Conservation (phyloP, 257 asterid species). For the Solanum raphanifolium region DNA sequence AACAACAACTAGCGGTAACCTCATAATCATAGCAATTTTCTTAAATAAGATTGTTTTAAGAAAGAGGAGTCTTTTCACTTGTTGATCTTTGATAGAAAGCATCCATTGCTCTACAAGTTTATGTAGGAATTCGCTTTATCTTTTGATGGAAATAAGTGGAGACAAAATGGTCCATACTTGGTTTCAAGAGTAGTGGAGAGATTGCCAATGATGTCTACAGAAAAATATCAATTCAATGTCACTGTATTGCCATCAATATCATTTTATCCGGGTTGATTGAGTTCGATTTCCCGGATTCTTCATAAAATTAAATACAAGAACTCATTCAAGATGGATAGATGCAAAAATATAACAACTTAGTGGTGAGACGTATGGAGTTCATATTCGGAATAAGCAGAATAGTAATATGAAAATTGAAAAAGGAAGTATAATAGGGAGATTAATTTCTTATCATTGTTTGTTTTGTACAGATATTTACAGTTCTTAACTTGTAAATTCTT, state of each 20-base stretch:
- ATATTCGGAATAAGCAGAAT: conserved; percentile 62
- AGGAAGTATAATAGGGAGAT: conserved; percentile 50
- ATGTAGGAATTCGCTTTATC: conserved; percentile 50
- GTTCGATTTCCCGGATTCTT: conserved; percentile 26
- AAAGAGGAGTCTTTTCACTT: neutral
- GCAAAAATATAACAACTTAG: conserved; percentile 32
- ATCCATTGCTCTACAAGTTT: conserved; percentile 45
- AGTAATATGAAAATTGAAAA: conserved; percentile 38
- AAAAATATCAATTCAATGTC: conserved; percentile 4
- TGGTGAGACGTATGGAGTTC: conserved; percentile 45
- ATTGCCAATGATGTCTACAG: conserved; percentile 1
- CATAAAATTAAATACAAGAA: conserved; percentile 12
- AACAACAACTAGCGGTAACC: no score
- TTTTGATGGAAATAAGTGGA: conserved; percentile 71
- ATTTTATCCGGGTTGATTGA: conserved; percentile 64
- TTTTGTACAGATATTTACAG: conserved; percentile 21
- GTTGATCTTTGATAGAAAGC: conserved; percentile 46
- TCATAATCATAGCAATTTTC: no score
- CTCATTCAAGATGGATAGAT: conserved; percentile 26
- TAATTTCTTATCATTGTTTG: conserved; percentile 49
- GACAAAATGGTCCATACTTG: conserved; percentile 72
- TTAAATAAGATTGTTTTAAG: no score
- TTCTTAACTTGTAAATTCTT: neutral
- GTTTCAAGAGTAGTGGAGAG: conserved; percentile 56
- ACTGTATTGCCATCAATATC: conserved; percentile 47